These are phyloP conservation scores for Nakaseomyces nivariensis DNA, from an alignment of 1,139 yeast species.

Conservation along the genomic window DNA sequence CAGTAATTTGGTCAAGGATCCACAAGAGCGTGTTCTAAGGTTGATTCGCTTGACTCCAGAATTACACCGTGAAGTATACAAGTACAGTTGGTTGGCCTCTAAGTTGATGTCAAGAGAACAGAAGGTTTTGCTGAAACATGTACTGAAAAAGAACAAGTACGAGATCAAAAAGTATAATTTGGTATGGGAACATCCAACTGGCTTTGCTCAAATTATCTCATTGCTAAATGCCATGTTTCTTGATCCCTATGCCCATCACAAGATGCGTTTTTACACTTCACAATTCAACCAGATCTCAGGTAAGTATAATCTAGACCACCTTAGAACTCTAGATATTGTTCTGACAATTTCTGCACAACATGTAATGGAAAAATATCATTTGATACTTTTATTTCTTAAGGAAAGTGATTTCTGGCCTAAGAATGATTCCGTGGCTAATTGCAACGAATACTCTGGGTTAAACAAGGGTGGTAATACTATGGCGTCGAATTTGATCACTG, in stretches of 20 bases:
- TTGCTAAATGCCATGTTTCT: slow-evolving; percentile 41
- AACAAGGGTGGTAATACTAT: slow-evolving; percentile 47
- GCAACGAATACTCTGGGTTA: slow-evolving; percentile 26
- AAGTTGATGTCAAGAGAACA: slow-evolving; percentile 18
- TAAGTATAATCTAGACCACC: slow-evolving; percentile 69
- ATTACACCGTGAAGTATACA: slow-evolving; percentile 17
- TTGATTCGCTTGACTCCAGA: slow-evolving; percentile 9
- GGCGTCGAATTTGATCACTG: slow-evolving; percentile 52
- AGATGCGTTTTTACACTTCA: slow-evolving; percentile 40
- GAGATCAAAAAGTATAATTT: slow-evolving; percentile 67
- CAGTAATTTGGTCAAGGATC: slow-evolving; percentile 9
- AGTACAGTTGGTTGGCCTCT: slow-evolving; percentile 19
- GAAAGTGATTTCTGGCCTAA: slow-evolving; percentile 61
- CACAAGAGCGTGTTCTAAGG: slow-evolving; percentile 9
- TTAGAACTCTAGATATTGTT: slow-evolving; percentile 54
- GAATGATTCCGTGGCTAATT: slow-evolving; percentile 26
- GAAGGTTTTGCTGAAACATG: slow-evolving; percentile 15
- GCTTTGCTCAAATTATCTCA: slow-evolving; percentile 58
- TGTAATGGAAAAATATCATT: slow-evolving; percentile 37
- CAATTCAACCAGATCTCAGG: slow-evolving; percentile 58
- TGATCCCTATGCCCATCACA: slow-evolving; percentile 34
- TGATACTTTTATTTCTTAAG: slow-evolving; percentile 42
- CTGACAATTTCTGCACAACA: slow-evolving; percentile 42
- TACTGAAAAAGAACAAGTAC: slow-evolving; percentile 33
- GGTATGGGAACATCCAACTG: slow-evolving; percentile 72